Evolutionary conservation across 305 asterid species (phyloP).

Genomic region (Rubia balearica): DNA sequence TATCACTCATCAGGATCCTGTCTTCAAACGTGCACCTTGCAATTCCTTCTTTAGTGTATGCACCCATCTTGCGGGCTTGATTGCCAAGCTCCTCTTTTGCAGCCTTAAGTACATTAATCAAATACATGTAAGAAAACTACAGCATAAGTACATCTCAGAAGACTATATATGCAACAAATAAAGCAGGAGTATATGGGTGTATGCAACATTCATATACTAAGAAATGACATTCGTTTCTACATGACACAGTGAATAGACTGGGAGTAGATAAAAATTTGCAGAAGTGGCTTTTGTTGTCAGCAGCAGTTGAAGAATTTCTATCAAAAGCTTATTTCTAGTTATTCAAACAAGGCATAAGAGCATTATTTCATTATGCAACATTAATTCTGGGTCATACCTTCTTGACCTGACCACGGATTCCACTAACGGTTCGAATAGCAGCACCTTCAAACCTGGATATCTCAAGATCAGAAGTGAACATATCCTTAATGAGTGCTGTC

Average conservation of each 20-base stretch:
- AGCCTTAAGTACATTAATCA: slow-evolving; percentile 38
- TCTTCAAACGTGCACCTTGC: slow-evolving; percentile 98
- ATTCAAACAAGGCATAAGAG: background rate
- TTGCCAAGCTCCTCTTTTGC: slow-evolving; percentile 83
- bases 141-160: background rate
- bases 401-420: slow-evolving; percentile 94
- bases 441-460: slow-evolving; percentile 98
- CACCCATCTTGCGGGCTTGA: slow-evolving; percentile 72
- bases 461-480: slow-evolving; percentile 98
- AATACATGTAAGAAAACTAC: background rate
- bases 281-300: background rate
- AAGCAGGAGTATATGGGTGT: background rate
- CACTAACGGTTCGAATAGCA: slow-evolving; percentile 86
- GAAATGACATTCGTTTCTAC: background rate
- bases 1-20: slow-evolving; percentile 81
- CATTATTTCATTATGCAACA: slow-evolving; percentile 3
- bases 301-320: background rate
- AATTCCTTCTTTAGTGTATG: slow-evolving; percentile 68
- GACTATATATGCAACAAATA: background rate
- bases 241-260: background rate
- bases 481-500: slow-evolving; percentile 86
- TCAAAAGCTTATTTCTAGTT: background rate
- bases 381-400: slow-evolving; percentile 47
- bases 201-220: background rate
- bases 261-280: background rate